Evolutionary conservation across 305 asterid species (phyloP), one percentile per base, ranked within the genome.

Genomic region (Euphrasia arctica): DNA sequence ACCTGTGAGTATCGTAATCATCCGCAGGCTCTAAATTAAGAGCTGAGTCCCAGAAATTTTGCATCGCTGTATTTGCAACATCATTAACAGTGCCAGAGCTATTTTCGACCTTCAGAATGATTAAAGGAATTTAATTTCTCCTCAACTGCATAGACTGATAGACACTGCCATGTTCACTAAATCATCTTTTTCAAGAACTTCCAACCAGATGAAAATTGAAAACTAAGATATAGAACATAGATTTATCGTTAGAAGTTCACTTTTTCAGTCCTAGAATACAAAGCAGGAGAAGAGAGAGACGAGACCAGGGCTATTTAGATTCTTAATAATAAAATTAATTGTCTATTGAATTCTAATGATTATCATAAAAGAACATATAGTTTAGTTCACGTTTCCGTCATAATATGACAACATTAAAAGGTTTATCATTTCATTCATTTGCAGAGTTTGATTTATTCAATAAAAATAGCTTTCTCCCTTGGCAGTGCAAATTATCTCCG

Each of bases 41-140:
- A 22, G 98, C 97, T 15, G 97, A 89, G 80, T 89, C 98, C 98
- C 97, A 92, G 79, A 92, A 92, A 78, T 89, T 92, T 79, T 92
- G 98, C 96, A 92, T 87, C 64, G 85, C 84, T 13, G 96, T 78
- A 66, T 78, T 85, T 72, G 97, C 86, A 36, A 78, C 85, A 71
- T 89, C 97, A 76, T 78, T 91, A 58, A 65, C 91, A 69, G 88
- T 65, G 62, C 85, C 94, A 55, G 91, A 77, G 70, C 96, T 80
- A 71, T 73, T 87, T 71, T 92, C 98, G 63, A 82, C 98, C 97
- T 92, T 70, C 32, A 68, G 62, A 75, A 12, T 65, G 72, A 68
- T 28, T 54, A 4, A 27, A 48, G 32, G 49, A 58, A 54, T 58
- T 80, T 64, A 72, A 62, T 31, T 36, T 58, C 34, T n/a, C 22